phyloP scores from a whole-genome alignment of 495 filamentous ascomycete genomes.

The Talaromyces thailandensis region DNA sequence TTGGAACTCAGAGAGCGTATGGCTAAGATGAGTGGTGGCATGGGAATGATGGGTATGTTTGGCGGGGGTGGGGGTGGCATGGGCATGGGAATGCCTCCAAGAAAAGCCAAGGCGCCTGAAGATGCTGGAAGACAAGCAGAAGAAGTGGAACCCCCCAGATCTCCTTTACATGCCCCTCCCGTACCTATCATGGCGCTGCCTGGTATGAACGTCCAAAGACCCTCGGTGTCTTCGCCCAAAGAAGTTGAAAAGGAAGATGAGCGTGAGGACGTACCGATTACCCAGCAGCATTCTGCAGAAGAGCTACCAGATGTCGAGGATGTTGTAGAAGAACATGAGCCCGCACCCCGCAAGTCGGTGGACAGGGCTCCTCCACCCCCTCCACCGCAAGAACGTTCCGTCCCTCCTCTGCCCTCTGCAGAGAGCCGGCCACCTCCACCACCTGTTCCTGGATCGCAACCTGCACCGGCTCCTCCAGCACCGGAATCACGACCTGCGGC shows the following conservation, averaged over 20 bases:
- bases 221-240: slow-evolving; percentile 25
- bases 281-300: slow-evolving; percentile 36
- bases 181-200: slow-evolving; percentile 70
- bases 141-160: slow-evolving; percentile 39
- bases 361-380: slow-evolving; percentile 38
- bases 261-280: slow-evolving; percentile 24
- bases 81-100: slow-evolving; percentile 36
- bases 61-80: slow-evolving; percentile 63
- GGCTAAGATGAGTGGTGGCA: slow-evolving; percentile 97
- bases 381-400: slow-evolving; percentile 42
- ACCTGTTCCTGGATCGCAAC: slow-evolving; percentile 53
- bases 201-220: slow-evolving; percentile 50
- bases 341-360: slow-evolving; percentile 33
- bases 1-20: slow-evolving; percentile 89
- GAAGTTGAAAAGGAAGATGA: slow-evolving; percentile 38
- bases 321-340: slow-evolving; percentile 31
- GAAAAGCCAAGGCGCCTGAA: slow-evolving; percentile 39
- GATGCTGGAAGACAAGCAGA: slow-evolving; percentile 51
- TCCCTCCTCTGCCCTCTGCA: slow-evolving; percentile 38
- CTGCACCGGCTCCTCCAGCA: slow-evolving; percentile 61
- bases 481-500: slow-evolving; percentile 56
- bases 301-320: slow-evolving; percentile 60
- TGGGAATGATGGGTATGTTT: slow-evolving; percentile 96
- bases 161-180: slow-evolving; percentile 50
- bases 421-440: slow-evolving; percentile 30